Percentiles rank a stretch among this genome's conserved stretches.
Evolutionary conservation across 495 filamentous ascomycete species (phyloP).

Genomic region (Astrocystis sublimbata): DNA sequence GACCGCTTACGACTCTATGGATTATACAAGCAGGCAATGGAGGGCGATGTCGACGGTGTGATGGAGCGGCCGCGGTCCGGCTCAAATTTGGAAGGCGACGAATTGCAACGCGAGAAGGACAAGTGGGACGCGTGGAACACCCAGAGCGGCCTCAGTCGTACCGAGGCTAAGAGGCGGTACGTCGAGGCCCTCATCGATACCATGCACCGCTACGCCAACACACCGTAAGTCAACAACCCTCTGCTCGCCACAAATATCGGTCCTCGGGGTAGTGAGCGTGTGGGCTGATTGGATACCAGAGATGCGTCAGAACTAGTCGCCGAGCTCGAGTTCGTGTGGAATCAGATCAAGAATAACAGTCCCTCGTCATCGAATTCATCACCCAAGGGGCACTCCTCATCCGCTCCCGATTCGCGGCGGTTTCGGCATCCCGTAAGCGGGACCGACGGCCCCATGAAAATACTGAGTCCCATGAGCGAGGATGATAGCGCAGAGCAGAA

Average conservation of each 20-base stretch:
- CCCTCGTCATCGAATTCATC: conserved; percentile 60
- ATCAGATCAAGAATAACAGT: conserved; percentile 87
- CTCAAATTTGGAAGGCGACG: conserved; percentile 39
- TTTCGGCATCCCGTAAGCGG: conserved; percentile 50
- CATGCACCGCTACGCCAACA: conserved; percentile 91
- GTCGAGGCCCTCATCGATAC: conserved; percentile 91
- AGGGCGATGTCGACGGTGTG: conserved; percentile 90
- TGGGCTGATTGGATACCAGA: conserved; percentile 29
- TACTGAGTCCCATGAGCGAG: conserved; percentile 80
- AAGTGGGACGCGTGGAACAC: conserved; percentile 92
- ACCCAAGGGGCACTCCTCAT: conserved; percentile 37
- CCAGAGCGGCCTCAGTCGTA: conserved; percentile 75
- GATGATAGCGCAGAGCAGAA: conserved; percentile 66
- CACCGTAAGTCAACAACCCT: conserved; percentile 51
- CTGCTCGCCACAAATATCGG: neutral
- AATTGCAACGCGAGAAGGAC: conserved; percentile 57
- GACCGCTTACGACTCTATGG: conserved; percentile 93
- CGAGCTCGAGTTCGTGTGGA: conserved; percentile 99
- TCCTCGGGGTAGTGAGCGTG: conserved; percentile 5
- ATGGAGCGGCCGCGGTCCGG: conserved; percentile 75
- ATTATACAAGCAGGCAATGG: conserved; percentile 98
- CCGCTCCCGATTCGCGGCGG: conserved; percentile 40
- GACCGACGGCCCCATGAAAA: conserved; percentile 59
- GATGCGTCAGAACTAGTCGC: conserved; percentile 84
- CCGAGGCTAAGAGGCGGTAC: conserved; percentile 92